Base-by-base conservation (phyloP, 2,329 filamentous ascomycete genomes). In the Aspergillus flavus region DNA sequence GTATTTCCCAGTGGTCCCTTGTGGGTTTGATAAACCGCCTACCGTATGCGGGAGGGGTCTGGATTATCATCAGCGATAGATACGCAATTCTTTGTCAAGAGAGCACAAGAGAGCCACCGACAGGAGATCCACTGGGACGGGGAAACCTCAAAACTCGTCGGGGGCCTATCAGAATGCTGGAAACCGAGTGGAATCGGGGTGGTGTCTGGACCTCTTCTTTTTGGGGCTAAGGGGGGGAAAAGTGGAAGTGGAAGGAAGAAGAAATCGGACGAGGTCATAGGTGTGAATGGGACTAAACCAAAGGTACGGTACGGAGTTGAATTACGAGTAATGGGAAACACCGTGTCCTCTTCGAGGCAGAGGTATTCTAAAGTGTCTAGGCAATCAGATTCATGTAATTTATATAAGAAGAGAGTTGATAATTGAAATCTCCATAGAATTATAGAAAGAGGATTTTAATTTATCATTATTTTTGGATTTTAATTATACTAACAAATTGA, bases 341-440 rank as follows among this genome's bases (percentile, higher is more conserved):
- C 68, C 65, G 72, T 74, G 70, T 73, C 72, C 72, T 73, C 65
- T 72, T 68, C 63, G 55, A 52, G 43, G 60, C 48, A 62, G 64
- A 57, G 55, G 61, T 50, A 60, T 48, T 52, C 26, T 41, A n/a
- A 28, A 41, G 16, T 14, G 46, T 30, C 14, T 28, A 39, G 45
- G 45, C 28, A 26, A 59, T 59, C 57, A 28, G 30, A 52, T 28
- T 32, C 26, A 16, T 14, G 30, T 43, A 50, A 26, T 28, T 34
- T 52, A 28, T 41, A 57, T 23, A n/a, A 32, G 48, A 21, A 14
- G 45, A 12, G 21, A 12, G 43, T 12, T 21, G 45, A 14, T 23
- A 23, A 48, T 19, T 26, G 45, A 26, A 48, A 48, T 26, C 11
- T 48, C 43, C 21, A 45, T 9, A 46, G 43, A 46, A 48, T 16